phyloP scores from a whole-genome alignment of 176 grass and related monocot species.

The Musa beccarii region DNA sequence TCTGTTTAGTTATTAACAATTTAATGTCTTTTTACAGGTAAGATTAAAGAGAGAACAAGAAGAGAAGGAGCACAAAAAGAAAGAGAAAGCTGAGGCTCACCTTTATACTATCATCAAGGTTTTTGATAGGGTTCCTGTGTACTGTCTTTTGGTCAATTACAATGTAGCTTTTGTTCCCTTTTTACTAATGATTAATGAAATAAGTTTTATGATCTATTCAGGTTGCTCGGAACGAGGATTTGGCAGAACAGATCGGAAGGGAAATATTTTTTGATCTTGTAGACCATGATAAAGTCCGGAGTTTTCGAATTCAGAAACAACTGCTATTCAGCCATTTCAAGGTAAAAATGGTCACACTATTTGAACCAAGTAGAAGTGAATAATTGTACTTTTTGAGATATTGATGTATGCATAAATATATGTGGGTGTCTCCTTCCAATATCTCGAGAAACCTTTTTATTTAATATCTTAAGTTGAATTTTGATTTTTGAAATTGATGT shows the following conservation, averaged over 20 bases:
- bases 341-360: conserved; percentile 26
- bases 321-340: conserved; percentile 74
- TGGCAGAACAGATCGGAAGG: conserved; percentile 79
- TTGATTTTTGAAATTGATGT: background rate
- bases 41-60: conserved; percentile 91
- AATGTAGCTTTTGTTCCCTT: conserved; percentile 10
- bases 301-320: conserved; percentile 96
- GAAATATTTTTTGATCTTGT: conserved; percentile 98
- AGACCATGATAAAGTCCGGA: conserved; percentile 91
- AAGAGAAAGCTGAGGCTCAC: conserved; percentile 98
- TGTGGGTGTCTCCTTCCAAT: no score
- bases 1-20: conserved; percentile 12
- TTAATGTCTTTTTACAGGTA: conserved; percentile 43
- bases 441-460: no score
- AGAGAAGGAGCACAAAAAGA: conserved; percentile 94
- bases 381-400: no score
- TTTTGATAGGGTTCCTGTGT: conserved; percentile 11
- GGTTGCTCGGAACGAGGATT: conserved; percentile 86
- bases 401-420: no score
- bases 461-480: no score
- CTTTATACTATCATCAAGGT: conserved; percentile 99
- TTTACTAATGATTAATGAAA: background rate
- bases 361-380: background rate
- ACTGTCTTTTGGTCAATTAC: background rate
- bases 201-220: conserved; percentile 14